These are phyloP conservation scores for Penicillium paneum DNA, from an alignment of 2,329 filamentous ascomycete genomes.

Conservation along the genomic window DNA sequence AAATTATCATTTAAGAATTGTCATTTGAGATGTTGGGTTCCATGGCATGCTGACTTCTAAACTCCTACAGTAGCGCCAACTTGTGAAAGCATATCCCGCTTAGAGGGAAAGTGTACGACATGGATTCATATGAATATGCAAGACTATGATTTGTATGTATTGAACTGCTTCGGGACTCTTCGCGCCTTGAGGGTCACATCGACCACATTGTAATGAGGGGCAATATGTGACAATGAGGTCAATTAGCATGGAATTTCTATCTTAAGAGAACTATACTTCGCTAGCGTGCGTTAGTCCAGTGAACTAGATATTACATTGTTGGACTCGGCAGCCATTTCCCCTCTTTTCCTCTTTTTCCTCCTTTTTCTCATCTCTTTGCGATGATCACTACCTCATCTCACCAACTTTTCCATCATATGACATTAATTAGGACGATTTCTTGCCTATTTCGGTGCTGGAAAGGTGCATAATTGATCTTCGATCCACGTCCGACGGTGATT, in stretches of 20 bases:
- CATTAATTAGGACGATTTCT: not conserved
- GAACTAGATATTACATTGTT: not conserved
- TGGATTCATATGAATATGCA: not conserved
- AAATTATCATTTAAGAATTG: not conserved
- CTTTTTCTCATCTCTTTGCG: not conserved
- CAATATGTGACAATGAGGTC: not conserved
- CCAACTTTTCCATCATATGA: not conserved
- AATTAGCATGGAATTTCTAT: slow-evolving; percentile 8
- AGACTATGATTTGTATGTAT: not conserved
- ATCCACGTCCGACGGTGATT: slow-evolving; percentile 6
- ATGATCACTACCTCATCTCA: not conserved
- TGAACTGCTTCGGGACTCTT: not conserved
- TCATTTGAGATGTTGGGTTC: not conserved
- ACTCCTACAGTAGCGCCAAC: not conserved
- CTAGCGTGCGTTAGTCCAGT: slow-evolving; percentile 4
- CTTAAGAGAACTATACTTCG: not conserved
- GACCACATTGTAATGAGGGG: not conserved
- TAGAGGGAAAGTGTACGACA: not conserved
- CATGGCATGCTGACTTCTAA: not conserved
- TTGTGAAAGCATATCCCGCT: not conserved
- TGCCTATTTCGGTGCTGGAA: slow-evolving; percentile 1
- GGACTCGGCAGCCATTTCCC: slow-evolving; percentile 1
- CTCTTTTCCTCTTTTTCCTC: not conserved
- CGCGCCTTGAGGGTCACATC: slow-evolving; percentile 4
- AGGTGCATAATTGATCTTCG: slow-evolving; percentile 12